These are phyloP conservation scores for Colletotrichum salicis DNA, from an alignment of 2,329 filamentous ascomycete genomes.

Conservation along the genomic window DNA sequence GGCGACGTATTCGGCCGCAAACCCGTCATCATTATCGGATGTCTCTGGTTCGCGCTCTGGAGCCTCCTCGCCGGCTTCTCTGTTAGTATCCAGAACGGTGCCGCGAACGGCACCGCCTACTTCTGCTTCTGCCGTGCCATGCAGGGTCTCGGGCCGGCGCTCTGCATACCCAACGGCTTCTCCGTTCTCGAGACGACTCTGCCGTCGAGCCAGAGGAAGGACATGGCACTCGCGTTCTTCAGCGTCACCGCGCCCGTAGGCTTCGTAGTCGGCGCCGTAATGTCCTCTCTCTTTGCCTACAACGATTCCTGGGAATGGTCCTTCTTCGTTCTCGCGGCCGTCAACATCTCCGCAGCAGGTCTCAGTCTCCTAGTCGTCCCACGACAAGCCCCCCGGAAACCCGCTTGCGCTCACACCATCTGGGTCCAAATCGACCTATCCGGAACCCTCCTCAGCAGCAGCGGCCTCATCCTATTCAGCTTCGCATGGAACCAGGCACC, in stretches of 20 bases:
- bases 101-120: conserved; percentile 48
- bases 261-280: conserved; percentile 42
- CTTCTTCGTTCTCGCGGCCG: conserved; percentile 17
- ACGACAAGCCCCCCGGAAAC: conserved; percentile 1
- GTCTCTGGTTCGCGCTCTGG: conserved; percentile 65
- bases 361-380: conserved; percentile 32
- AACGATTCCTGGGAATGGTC: conserved; percentile 14
- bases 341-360: conserved; percentile 5
- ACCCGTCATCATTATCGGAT: conserved; percentile 62
- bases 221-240: conserved; percentile 48
- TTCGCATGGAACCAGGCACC: conserved; percentile 62
- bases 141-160: conserved; percentile 65
- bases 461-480: conserved; percentile 58
- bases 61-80: conserved; percentile 59
- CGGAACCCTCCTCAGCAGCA: conserved; percentile 51
- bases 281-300: conserved; percentile 42
- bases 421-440: conserved; percentile 39
- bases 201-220: conserved; percentile 47
- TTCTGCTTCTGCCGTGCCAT: conserved; percentile 60
- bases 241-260: conserved; percentile 48
- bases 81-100: conserved; percentile 35
- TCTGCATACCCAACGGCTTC: conserved; percentile 66
- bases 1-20: conserved; percentile 70
- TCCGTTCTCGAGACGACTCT: conserved; percentile 66
- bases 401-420: conserved; percentile 41